A percentile compares a stretch with the other conserved stretches of the same genome.
phyloP scores from a whole-genome alignment of 225 moss, liverwort and hornwort species.

The Asterella californica region DNA sequence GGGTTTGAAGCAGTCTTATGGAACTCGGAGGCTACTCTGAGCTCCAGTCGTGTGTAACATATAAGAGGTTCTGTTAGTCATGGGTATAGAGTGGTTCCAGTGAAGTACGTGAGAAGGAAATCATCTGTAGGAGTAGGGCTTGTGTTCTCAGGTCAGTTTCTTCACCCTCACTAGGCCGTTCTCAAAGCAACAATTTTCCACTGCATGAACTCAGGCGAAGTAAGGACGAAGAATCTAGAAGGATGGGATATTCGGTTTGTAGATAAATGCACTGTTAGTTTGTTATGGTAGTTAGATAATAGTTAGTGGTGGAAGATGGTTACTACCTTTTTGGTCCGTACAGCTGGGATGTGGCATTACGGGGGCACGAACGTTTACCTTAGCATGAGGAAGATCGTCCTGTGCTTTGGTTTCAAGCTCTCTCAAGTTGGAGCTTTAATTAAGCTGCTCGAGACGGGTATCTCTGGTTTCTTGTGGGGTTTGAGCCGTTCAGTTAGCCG shows the following conservation, averaged over 20 bases:
- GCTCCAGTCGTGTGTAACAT: slow-evolving; percentile 15
- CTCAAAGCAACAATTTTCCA: neutral
- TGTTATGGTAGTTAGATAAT: neutral
- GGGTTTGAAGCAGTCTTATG: neutral
- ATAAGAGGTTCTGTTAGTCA: neutral
- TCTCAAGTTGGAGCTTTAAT: neutral
- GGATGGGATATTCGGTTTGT: neutral
- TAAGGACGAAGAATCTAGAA: neutral
- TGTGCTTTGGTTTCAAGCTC: neutral
- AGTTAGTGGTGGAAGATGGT: neutral
- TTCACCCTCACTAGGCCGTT: neutral
- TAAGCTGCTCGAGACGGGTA: neutral
- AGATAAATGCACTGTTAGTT: neutral
- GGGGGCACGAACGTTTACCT: neutral
- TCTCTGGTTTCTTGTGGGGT: too few species aligned
- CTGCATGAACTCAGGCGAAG: neutral
- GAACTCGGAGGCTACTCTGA: neutral
- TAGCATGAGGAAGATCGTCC: too few species aligned
- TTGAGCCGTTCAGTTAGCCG: too few species aligned
- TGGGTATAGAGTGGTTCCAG: neutral
- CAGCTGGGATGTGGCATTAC: neutral
- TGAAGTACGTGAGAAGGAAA: neutral
- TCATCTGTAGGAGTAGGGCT: neutral
- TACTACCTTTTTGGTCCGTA: neutral
- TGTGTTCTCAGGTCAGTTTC: neutral